phyloP scores from a whole-genome alignment of 202 grass and related monocot genomes.

The Brachypodium distachyon region DNA sequence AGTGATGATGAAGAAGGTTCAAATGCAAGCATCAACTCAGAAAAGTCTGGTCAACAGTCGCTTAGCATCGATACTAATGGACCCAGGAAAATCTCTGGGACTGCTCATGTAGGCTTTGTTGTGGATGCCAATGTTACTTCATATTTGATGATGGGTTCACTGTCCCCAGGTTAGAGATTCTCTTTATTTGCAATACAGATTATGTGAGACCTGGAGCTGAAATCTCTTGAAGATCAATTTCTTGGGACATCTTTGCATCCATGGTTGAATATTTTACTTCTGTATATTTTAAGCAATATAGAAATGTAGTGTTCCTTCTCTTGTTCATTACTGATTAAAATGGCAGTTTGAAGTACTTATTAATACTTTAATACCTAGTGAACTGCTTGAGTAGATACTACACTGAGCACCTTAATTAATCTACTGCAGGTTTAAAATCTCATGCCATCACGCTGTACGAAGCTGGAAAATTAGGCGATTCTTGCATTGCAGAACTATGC shows the following conservation, averaged over 20 bases:
- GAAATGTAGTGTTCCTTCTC: conserved; percentile 8
- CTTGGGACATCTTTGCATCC: background rate
- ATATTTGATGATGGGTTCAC: conserved; percentile 97
- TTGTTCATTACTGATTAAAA: background rate
- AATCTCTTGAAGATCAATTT: conserved; percentile 4
- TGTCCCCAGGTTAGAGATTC: conserved; percentile 76
- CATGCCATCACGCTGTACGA: conserved; percentile 98
- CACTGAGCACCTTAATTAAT: conserved; percentile 8
- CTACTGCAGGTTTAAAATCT: conserved; percentile 84
- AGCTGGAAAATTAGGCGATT: conserved; percentile 95
- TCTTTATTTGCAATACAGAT: conserved; percentile 21
- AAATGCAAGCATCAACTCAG: conserved; percentile 77
- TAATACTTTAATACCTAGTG: conserved; percentile 10
- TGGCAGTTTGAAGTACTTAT: background rate
- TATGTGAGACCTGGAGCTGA: conserved; percentile 18
- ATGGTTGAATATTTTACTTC: background rate
- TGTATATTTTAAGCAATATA: background rate
- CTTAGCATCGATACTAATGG: conserved; percentile 43
- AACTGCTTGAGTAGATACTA: conserved; percentile 1
- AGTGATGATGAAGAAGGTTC: conserved; percentile 96
- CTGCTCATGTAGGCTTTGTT: conserved; percentile 85
- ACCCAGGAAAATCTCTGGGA: conserved; percentile 53
- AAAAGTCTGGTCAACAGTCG: conserved; percentile 62
- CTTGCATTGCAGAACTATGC: conserved; percentile 80
- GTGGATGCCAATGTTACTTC: conserved; percentile 99